Conservation (phyloP, 176 grass and related monocot genomes). For the Calamus simplicifolius region DNA sequence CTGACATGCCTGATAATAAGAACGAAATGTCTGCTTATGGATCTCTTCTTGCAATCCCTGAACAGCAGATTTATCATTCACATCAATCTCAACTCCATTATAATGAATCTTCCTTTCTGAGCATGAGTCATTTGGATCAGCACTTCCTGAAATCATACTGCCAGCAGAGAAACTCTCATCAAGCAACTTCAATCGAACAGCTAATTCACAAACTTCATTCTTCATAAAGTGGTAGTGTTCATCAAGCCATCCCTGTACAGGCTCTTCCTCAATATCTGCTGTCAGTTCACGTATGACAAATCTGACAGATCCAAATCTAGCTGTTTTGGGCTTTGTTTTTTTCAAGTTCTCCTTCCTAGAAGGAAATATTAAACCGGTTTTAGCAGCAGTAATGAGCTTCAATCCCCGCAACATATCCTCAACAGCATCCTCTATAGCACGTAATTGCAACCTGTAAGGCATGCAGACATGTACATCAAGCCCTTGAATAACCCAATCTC, state of each 20-base stretch:
- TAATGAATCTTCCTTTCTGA: conserved; percentile 40
- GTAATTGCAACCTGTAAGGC: conserved; percentile 86
- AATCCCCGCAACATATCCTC: conserved; percentile 85
- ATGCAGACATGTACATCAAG: conserved; percentile 90
- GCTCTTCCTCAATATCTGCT: conserved; percentile 96
- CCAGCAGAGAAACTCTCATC: conserved; percentile 50
- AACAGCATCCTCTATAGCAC: conserved; percentile 94
- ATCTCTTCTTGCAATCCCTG: conserved; percentile 70
- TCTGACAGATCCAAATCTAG: conserved; percentile 80
- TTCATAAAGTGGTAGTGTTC: conserved; percentile 96
- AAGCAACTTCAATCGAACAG: conserved; percentile 73
- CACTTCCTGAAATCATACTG: conserved; percentile 26
- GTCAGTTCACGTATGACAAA: conserved; percentile 83
- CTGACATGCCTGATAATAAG: conserved; percentile 78
- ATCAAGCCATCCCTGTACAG: conserved; percentile 95
- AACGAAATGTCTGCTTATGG: conserved; percentile 79
- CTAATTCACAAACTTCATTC: conserved; percentile 71
- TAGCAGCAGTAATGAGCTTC: conserved; percentile 82
- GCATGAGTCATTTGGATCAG: conserved; percentile 32
- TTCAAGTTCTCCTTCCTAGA: conserved; percentile 51
- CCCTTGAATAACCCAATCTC: conserved; percentile 90
- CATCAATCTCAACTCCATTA: conserved; percentile 48
- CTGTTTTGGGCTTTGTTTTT: conserved; percentile 41
- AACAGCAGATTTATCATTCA: conserved; percentile 42
- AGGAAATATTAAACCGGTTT: conserved; percentile 55